Evolutionary conservation across 306 rosid genomes (phyloP).

Genomic region (Sicyos edulis): DNA sequence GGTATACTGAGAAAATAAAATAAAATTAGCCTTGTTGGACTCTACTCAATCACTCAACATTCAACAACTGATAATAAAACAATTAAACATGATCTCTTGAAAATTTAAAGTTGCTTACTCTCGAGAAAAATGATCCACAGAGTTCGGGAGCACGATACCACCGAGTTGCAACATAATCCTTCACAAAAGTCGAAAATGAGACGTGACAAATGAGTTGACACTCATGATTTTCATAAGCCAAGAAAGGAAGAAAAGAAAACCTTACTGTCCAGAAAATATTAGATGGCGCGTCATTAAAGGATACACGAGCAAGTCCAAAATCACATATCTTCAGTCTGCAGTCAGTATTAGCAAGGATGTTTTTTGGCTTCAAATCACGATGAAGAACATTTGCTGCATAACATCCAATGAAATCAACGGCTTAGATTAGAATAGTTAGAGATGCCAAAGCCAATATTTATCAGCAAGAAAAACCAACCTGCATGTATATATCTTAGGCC

Average conservation of each 20-base stretch:
- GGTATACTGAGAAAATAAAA: slow-evolving; percentile 65
- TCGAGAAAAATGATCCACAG: slow-evolving; percentile 94
- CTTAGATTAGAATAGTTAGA: slow-evolving; percentile 4
- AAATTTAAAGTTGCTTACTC: slow-evolving; percentile 51
- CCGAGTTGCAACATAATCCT: slow-evolving; percentile 98
- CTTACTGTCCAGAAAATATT: slow-evolving; percentile 98
- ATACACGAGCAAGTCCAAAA: slow-evolving; percentile 96
- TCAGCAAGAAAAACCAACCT: slow-evolving; percentile 41
- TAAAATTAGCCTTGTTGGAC: not conserved
- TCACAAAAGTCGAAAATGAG: slow-evolving; percentile 17
- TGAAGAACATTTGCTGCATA: slow-evolving; percentile 89
- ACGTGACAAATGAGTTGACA: slow-evolving; percentile 16
- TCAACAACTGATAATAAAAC: not conserved
- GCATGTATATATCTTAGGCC: slow-evolving; percentile 81
- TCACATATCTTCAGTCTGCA: slow-evolving; percentile 94
- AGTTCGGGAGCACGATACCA: slow-evolving; percentile 99
- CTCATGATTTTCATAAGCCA: slow-evolving; percentile 19
- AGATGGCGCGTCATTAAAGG: slow-evolving; percentile 89
- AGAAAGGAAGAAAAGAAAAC: slow-evolving; percentile 21
- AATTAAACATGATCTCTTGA: not conserved
- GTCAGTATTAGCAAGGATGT: slow-evolving; percentile 94
- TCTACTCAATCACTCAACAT: not conserved
- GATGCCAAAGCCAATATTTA: slow-evolving; percentile 17
- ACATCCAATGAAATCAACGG: slow-evolving; percentile 6
- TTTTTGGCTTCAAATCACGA: slow-evolving; percentile 94